Conservation (phyloP, 2,329 filamentous ascomycete species). For the Xylariaceae sp. region DNA sequence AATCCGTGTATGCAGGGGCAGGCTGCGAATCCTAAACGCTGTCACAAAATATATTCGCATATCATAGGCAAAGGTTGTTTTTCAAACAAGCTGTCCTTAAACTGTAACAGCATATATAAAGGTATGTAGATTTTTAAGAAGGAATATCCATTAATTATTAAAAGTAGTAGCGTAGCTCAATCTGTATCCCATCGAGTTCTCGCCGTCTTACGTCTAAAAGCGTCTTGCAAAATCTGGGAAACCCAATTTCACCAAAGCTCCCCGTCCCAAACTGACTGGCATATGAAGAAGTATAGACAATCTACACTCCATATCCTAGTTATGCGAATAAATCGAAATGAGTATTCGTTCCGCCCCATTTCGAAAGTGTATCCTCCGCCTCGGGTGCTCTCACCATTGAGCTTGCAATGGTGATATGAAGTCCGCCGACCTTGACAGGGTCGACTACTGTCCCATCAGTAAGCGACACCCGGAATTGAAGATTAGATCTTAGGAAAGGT, state of each 20-base stretch:
- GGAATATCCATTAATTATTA: constrained; percentile 17
- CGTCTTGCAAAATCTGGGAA: constrained; percentile 21
- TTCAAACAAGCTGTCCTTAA: no score
- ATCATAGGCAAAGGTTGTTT: no score
- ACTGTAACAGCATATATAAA: no score
- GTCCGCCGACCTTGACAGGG: constrained; percentile 35
- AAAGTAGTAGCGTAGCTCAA: constrained; percentile 10
- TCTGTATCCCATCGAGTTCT: constrained; percentile 14
- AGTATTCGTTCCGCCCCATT: constrained; percentile 39
- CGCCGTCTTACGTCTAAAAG: constrained; percentile 12
- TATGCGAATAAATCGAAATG: constrained; percentile 36
- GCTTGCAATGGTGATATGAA: constrained; percentile 43
- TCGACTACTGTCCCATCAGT: constrained; percentile 35
- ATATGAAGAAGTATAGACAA: constrained; percentile 10
- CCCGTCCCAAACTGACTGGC: not conserved
- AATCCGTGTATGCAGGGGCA: no score
- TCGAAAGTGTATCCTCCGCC: constrained; percentile 39
- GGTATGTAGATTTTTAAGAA: not conserved
- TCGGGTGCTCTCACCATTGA: constrained; percentile 41
- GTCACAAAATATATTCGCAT: no score
- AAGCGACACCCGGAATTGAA: constrained; percentile 41
- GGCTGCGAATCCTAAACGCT: no score
- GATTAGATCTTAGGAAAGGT: constrained; percentile 45
- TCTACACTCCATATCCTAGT: constrained; percentile 1
- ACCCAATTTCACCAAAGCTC: constrained; percentile 18